Evolutionary conservation across 225 moss, liverwort and hornwort genomes (phyloP).

Genomic region (Rhytidiadelphus loreus): DNA sequence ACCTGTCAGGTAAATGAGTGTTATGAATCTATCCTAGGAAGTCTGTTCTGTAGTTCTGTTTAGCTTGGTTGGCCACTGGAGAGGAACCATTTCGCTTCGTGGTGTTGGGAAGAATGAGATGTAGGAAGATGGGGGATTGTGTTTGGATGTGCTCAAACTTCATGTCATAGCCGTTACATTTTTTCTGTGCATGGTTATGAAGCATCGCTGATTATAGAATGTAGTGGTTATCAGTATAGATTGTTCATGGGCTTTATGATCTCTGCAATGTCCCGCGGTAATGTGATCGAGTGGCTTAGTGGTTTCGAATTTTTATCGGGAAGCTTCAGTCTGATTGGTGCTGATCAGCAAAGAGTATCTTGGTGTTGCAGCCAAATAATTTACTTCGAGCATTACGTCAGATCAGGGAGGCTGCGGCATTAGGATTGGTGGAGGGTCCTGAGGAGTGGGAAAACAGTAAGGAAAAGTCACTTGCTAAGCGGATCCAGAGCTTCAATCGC

Average conservation of each 20-base stretch:
- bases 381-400: constrained; percentile 56
- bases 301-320: neutral
- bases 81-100: neutral
- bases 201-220: neutral
- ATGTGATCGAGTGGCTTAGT: neutral
- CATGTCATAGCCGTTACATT: neutral
- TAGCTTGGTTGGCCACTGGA: neutral
- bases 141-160: neutral
- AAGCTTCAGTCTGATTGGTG: neutral
- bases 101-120: neutral
- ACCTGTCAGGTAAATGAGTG: constrained; percentile 48
- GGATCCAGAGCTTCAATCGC: constrained; percentile 55
- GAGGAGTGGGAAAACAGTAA: constrained; percentile 58
- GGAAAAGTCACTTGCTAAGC: constrained; percentile 55
- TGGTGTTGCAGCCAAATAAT: constrained; percentile 49
- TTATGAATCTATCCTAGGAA: neutral
- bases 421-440: constrained; percentile 58
- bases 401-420: constrained; percentile 50
- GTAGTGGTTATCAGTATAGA: neutral
- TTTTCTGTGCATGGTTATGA: neutral
- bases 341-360: constrained; percentile 4
- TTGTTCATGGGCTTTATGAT: neutral
- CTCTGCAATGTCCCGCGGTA: neutral
- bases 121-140: neutral
- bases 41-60: neutral